Conservation (phyloP, 1,284 basidiomycete genomes). For the Heterobasidion annosum region DNA sequence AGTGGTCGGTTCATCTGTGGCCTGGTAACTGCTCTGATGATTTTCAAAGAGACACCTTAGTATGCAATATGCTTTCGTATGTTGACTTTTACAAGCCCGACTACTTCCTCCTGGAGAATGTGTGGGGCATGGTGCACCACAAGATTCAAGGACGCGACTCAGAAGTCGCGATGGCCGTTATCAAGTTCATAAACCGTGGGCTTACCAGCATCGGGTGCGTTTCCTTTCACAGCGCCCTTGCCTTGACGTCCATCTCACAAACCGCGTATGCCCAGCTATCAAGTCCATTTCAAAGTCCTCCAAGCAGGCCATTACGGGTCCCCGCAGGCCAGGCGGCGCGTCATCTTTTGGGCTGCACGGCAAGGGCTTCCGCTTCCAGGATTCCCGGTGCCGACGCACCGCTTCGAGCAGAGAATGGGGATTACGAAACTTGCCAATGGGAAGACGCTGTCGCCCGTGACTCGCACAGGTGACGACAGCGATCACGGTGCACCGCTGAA, state of each 20-base stretch:
- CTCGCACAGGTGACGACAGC: constrained; percentile 27
- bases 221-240: neutral
- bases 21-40: neutral
- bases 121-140: constrained; percentile 44
- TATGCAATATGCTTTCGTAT: constrained; percentile 64
- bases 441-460: constrained; percentile 24
- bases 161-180: constrained; percentile 30
- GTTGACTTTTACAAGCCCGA: constrained; percentile 58
- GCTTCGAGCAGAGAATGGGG: constrained; percentile 16
- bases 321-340: constrained; percentile 55
- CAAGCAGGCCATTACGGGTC: constrained; percentile 63
- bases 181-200: constrained; percentile 53
- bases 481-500: constrained; percentile 42
- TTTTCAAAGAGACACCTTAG: constrained; percentile 41
- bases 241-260: neutral
- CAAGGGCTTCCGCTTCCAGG: constrained; percentile 45
- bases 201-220: constrained; percentile 53
- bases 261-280: constrained; percentile 37
- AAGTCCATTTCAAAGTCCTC: constrained; percentile 52
- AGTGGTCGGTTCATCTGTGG: neutral
- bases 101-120: constrained; percentile 66
- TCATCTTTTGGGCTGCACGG: constrained; percentile 60
- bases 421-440: constrained; percentile 26
- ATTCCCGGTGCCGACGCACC: constrained; percentile 58
- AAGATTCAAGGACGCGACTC: constrained; percentile 21